phyloP scores from a whole-genome alignment of 2,329 filamentous ascomycete species.

The Botrytis byssoidea region DNA sequence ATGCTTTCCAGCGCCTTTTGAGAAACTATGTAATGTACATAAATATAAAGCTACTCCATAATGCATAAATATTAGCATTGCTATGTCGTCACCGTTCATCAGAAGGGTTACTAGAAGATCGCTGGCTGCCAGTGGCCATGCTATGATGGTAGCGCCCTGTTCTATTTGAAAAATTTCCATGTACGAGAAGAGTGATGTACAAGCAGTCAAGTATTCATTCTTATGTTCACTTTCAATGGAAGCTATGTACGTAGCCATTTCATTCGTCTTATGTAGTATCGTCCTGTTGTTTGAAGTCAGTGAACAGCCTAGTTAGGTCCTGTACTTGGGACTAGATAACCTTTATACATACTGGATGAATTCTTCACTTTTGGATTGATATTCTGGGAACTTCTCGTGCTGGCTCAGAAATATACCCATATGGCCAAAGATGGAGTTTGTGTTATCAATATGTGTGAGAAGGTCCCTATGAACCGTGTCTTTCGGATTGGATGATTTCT shows the following conservation, averaged over 20 bases:
- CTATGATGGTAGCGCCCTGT: not conserved
- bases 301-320: not conserved
- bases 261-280: not conserved
- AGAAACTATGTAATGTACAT: not conserved
- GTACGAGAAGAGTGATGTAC: not conserved
- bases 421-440: not conserved
- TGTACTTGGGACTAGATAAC: not conserved
- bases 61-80: conserved; percentile 5
- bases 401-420: not conserved
- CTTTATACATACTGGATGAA: conserved; percentile 1
- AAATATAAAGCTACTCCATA: conserved; percentile 4
- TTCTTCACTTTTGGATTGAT: not conserved
- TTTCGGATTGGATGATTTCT: not conserved
- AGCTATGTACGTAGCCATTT: not conserved
- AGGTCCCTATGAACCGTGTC: not conserved
- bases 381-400: not conserved
- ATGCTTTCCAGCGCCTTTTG: not conserved
- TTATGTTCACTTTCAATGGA: not conserved
- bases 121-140: not conserved
- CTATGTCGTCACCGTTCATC: not conserved
- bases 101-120: not conserved
- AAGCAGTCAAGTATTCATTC: not conserved
- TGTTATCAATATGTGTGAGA: not conserved
- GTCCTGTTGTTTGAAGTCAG: not conserved
- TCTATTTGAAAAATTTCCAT: not conserved